A percentile compares a stretch with the other conserved stretches of the same genome.
These are phyloP conservation scores for Straminergon stramineum DNA, from an alignment of 225 moss, liverwort and hornwort species.

Conservation along the genomic window DNA sequence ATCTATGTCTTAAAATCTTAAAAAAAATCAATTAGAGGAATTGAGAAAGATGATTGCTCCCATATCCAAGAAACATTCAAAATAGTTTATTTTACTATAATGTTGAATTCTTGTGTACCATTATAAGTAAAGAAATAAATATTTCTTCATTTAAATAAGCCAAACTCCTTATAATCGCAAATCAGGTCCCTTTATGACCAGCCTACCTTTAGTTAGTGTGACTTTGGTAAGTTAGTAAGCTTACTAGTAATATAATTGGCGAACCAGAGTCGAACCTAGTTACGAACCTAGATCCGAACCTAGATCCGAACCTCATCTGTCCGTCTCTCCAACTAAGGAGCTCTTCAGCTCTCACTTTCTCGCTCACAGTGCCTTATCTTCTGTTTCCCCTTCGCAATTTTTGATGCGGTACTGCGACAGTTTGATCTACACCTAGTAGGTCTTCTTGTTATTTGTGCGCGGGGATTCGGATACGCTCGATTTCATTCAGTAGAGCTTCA, in stretches of 20 bases:
- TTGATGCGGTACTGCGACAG: neutral
- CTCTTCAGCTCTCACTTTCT: neutral
- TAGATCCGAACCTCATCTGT: neutral
- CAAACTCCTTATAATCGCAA: no score
- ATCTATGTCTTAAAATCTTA: neutral
- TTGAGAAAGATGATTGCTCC: neutral
- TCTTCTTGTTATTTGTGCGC: neutral
- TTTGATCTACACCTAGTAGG: neutral
- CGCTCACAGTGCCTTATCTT: neutral
- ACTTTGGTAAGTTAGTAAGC: neutral
- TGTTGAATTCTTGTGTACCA: no score
- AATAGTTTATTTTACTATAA: neutral
- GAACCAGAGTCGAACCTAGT: neutral
- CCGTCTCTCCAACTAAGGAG: no score
- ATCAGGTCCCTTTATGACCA: no score
- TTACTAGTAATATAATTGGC: neutral
- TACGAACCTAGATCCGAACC: neutral
- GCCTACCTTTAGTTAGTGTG: neutral
- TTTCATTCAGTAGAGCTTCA: neutral
- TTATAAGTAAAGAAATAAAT: neutral
- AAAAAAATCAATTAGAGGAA: neutral
- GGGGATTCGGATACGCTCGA: neutral
- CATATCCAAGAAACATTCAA: neutral
- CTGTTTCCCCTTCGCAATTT: neutral
- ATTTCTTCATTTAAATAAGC: neutral